Percentiles rank a stretch among this genome's conserved stretches.
Conservation (phyloP, 2,329 filamentous ascomycete genomes). For the Talaromyces sp. region DNA sequence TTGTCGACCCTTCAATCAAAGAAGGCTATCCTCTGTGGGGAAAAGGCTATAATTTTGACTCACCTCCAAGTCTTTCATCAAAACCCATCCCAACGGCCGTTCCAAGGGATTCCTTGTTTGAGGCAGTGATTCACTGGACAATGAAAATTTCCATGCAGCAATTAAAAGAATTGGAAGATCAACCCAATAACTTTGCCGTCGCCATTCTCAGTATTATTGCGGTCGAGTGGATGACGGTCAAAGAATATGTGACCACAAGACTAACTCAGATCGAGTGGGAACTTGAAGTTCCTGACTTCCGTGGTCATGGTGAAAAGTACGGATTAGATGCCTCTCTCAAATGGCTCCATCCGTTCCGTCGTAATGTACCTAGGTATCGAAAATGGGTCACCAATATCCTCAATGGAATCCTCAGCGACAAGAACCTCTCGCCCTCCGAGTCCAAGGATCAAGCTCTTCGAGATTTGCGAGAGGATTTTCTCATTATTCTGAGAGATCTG, state of each 20-base stretch:
- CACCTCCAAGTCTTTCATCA: not conserved
- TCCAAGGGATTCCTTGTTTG: not conserved
- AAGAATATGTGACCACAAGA: not conserved
- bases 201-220: constrained; percentile 4
- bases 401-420: not conserved
- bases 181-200: not conserved
- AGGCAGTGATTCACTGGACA: not conserved
- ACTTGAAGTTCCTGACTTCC: not conserved
- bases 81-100: not conserved
- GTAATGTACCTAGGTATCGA: constrained; percentile 1
- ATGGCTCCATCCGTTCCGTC: constrained; percentile 3
- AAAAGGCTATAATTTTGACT: not conserved
- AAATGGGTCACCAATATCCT: not conserved
- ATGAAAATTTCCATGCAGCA: not conserved
- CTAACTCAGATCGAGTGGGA: constrained; percentile 2
- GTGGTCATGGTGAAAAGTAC: not conserved
- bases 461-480: not conserved
- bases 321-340: not conserved
- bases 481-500: not conserved
- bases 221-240: not conserved
- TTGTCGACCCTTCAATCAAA: not conserved
- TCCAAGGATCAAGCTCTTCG: not conserved
- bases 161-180: not conserved
- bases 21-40: constrained; percentile 3
- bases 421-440: not conserved